Percentiles rank a stretch among this genome's conserved stretches.
phyloP scores from a whole-genome alignment of 345 rosid species.

The Theobroma cacao region DNA sequence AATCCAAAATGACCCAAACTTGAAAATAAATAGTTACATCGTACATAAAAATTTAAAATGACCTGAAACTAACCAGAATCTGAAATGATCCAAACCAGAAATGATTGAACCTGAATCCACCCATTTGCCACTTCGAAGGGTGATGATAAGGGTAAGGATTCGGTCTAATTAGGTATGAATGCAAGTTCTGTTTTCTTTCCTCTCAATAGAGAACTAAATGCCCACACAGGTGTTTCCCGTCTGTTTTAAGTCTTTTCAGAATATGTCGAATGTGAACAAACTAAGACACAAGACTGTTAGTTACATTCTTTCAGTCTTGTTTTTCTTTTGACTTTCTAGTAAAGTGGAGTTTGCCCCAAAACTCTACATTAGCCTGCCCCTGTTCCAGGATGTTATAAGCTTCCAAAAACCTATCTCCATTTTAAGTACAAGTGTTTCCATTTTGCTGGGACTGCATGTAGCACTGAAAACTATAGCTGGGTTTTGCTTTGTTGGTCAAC shows the following conservation, averaged over 20 bases:
- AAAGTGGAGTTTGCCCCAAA: not conserved
- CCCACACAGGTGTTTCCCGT: not conserved
- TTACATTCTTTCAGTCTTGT: not conserved
- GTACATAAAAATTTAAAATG: no score
- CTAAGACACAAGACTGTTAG: not conserved
- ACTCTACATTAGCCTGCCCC: not conserved
- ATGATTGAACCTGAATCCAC: no score
- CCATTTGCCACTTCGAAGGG: no score
- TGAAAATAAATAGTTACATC: no score
- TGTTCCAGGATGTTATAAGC: not conserved
- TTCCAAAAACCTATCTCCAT: not conserved
- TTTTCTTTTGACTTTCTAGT: not conserved
- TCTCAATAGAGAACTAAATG: not conserved
- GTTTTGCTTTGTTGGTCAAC: not conserved
- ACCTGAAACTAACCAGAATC: no score
- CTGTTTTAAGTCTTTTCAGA: not conserved
- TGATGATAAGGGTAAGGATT: not conserved
- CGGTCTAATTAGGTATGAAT: not conserved
- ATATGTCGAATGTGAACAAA: not conserved
- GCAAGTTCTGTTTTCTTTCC: not conserved
- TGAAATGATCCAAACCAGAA: no score
- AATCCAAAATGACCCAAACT: no score
- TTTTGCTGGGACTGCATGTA: not conserved
- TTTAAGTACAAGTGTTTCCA: not conserved
- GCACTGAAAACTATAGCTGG: not conserved